Conservation (phyloP, 441 rosid species). For the Populus hybrid region DNA sequence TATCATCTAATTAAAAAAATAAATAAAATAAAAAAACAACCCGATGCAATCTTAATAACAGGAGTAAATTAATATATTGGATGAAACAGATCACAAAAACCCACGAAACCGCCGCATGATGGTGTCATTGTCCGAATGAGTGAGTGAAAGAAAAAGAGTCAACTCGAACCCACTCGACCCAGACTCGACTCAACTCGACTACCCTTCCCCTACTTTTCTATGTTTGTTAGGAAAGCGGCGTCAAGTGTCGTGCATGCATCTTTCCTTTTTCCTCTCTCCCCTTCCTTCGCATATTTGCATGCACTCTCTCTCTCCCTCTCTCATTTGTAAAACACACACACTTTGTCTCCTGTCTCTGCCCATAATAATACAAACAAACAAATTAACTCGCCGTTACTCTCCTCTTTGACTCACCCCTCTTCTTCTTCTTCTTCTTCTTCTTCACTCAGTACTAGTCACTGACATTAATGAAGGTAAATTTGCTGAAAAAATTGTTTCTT, state of each 20-base stretch:
- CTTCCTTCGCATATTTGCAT: constrained; percentile 50
- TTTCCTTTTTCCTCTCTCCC: constrained; percentile 52
- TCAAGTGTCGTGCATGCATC: constrained; percentile 95
- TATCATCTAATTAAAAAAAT: too few relatives aligned
- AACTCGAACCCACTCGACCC: not conserved
- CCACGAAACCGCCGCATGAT: constrained; percentile 26
- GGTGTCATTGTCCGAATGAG: constrained; percentile 25
- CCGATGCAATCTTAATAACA: not conserved
- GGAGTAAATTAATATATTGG: not conserved
- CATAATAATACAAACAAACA: not conserved
- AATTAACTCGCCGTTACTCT: not conserved
- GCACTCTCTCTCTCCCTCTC: constrained; percentile 39
- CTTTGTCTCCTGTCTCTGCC: not conserved
- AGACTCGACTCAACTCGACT: not conserved
- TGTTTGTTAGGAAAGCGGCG: constrained; percentile 21
- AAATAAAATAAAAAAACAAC: too few relatives aligned
- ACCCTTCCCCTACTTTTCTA: not conserved
- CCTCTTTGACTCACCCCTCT: not conserved
- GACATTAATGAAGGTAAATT: not conserved
- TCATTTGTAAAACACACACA: constrained; percentile 14
- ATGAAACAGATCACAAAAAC: constrained; percentile 10
- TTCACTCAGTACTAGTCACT: not conserved
- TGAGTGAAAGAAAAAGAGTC: not conserved
- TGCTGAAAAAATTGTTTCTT: not conserved
- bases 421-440: not conserved